A percentile compares a stretch with the other conserved stretches of the same genome.
Evolutionary conservation across 108 stramenopile genomes (phyloP).

Genomic region (Aurantiochytrium sp.): DNA sequence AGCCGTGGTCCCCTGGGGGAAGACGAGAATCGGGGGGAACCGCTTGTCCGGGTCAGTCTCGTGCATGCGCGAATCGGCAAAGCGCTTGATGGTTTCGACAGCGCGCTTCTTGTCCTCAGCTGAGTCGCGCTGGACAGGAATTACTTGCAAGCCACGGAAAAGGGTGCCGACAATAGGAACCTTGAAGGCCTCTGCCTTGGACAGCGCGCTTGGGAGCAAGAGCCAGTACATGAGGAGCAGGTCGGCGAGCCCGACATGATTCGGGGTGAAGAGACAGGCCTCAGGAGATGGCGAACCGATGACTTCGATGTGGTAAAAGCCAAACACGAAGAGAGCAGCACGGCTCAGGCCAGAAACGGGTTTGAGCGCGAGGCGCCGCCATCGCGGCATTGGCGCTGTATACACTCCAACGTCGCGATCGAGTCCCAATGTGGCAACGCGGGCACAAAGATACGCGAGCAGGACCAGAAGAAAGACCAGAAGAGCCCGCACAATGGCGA

Average conservation of each 20-base stretch:
- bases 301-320: slow-evolving; percentile 34
- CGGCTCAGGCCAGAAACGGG: slow-evolving; percentile 30
- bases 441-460: slow-evolving; percentile 10
- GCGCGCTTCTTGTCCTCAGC: not conserved
- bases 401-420: slow-evolving; percentile 1
- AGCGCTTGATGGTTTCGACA: not conserved
- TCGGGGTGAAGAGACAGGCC: slow-evolving; percentile 30
- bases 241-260: slow-evolving; percentile 36
- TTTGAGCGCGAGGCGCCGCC: slow-evolving; percentile 18
- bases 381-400: slow-evolving; percentile 1
- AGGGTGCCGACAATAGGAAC: slow-evolving; percentile 21
- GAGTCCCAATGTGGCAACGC: not conserved
- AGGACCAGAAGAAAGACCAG: slow-evolving; percentile 4
- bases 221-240: slow-evolving; percentile 28
- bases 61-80: not conserved
- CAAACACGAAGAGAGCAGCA: slow-evolving; percentile 27
- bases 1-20: slow-evolving; percentile 36
- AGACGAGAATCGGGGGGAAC: slow-evolving; percentile 35
- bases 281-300: not conserved
- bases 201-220: slow-evolving; percentile 26
- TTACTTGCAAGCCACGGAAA: slow-evolving; percentile 27
- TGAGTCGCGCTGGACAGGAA: slow-evolving; percentile 8
- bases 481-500: slow-evolving; percentile 1
- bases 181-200: slow-evolving; percentile 34
- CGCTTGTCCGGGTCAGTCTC: slow-evolving; percentile 11